Base-by-base conservation (phyloP, 768 basidiomycete genomes). In the Peribolospora kevripleyi region DNA sequence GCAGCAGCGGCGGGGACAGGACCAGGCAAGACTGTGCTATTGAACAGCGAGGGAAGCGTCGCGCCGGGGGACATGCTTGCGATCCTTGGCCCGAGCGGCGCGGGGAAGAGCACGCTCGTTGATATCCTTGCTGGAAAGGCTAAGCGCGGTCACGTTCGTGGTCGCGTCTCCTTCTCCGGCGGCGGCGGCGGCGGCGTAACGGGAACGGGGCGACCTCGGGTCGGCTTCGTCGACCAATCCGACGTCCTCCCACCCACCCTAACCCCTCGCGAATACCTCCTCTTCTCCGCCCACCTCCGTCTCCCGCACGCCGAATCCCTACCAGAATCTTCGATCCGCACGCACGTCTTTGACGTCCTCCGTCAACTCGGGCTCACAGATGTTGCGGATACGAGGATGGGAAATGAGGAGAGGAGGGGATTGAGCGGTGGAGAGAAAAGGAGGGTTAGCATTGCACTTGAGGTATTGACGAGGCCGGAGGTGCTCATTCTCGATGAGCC, bases 401-500 rank as follows among this genome's bases (percentile, higher is more conserved):
- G 80, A 4, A 78, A 79, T 7, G 75, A 77, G 5, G 79, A 81
- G 59, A 72, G 76, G 14, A 72, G 86, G 50, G 88, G 85, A 0
- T 86, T 93, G 52, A 84, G 81, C 61, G 88, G 88, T 8, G 88
- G 88, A 7, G 87, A 93, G 67, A 83, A 84, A 73, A 74, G 88
- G 49, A 71, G 88, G 51, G 82, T 93, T 5, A 85, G 81, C 56
- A 90, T 93, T 57, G 88, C 86, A 5, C 68, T 88, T 43, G 88
- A 91, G 68, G 73, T 93, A 7, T 79, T 91, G 50, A 80, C 84
- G 0, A 73, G 75, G 46, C 88, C 88, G 0, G 84, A 87, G 63
- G 72, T 93, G 8, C 67, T 93, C 46, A 76, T 91, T 39, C 72
- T 87, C 41, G 88, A 93, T 62, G 88, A 93, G 62, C 88, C 88